Base-by-base conservation (phyloP, 306 rosid genomes). In the Pyrus betulifolia region DNA sequence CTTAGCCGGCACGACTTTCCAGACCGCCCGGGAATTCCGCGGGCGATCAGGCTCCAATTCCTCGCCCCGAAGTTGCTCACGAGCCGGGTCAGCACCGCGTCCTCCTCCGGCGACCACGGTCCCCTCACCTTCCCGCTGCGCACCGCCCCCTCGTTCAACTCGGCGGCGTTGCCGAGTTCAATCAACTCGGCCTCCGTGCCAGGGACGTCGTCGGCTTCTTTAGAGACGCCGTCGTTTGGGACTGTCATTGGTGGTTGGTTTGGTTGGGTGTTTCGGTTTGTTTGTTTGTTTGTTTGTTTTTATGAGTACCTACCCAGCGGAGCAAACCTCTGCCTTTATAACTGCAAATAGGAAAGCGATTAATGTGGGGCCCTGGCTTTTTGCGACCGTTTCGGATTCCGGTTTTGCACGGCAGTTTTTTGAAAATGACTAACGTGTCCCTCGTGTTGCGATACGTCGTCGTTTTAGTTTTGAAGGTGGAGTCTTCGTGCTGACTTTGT, bases 1-100 rank as follows among this genome's bases (percentile, higher is more conserved):
- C 97, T 87, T 72, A 91, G 94, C 3, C 97, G 97, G 87, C 95
- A 91, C 4, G 97, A 91, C 88, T 91, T 91, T 28, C 97, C 95
- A 33, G 97, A 91, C 30, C 95, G 75, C 0, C 97, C 93, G 1
- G 93, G 90, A 35, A 91, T 85, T 46, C 93, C 97, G 10, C 91
- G 84, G 4, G 97, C 91, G 72, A 91, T 91, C 86, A 86, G 77
- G 76, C 89, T 88, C 95, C 97, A 91, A 62, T 91, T 91, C 79
- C 95, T 85, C 2, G 97, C 86, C 46, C 97, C 95, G 75, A 91
- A 89, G 87, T 89, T 83, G 17, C 78, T 70, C 49, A 89, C 97
- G 63, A 91, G 82, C 77, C 84, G 74, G 66, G 89, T 79, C 38
- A 91, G 86, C 74, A 86, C 71, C 23, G 71, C 76, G 80, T 86